Evolutionary conservation across 257 asterid genomes (phyloP).

Genomic region (Paulownia fortunei): DNA sequence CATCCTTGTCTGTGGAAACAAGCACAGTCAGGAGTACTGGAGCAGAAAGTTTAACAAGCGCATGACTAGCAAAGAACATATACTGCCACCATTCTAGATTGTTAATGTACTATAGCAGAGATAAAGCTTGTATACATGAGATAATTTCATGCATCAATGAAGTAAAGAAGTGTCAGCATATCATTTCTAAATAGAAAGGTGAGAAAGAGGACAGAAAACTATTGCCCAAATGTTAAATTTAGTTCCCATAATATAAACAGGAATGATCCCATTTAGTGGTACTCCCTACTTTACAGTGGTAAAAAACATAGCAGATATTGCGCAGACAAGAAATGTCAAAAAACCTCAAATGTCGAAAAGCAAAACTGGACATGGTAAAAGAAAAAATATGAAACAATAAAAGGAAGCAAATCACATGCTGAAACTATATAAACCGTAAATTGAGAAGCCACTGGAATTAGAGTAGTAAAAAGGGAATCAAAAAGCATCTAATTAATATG

Average conservation of each 20-base stretch:
- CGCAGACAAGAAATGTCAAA: neutral
- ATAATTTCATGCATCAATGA: conserved; percentile 1
- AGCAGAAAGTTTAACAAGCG: neutral
- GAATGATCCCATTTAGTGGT: neutral
- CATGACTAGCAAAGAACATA: neutral
- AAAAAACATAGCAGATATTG: neutral
- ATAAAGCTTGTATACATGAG: neutral
- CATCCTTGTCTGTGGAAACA: conserved; percentile 67
- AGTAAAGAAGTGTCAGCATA: neutral
- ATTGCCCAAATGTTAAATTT: neutral
- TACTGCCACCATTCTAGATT: neutral
- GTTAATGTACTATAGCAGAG: neutral
- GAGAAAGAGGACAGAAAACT: conserved; percentile 6
- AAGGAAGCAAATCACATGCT: neutral
- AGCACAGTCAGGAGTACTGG: neutral
- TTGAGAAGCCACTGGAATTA: neutral
- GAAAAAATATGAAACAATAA: conserved; percentile 7
- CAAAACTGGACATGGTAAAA: conserved; percentile 1
- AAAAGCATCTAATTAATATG: neutral
- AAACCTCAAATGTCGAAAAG: neutral
- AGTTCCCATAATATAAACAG: neutral
- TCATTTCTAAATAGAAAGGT: neutral
- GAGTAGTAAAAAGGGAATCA: neutral
- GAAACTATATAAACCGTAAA: neutral
- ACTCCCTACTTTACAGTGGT: neutral